Base-by-base conservation (phyloP, 257 asterid species). In the Penstemon davidsonii region DNA sequence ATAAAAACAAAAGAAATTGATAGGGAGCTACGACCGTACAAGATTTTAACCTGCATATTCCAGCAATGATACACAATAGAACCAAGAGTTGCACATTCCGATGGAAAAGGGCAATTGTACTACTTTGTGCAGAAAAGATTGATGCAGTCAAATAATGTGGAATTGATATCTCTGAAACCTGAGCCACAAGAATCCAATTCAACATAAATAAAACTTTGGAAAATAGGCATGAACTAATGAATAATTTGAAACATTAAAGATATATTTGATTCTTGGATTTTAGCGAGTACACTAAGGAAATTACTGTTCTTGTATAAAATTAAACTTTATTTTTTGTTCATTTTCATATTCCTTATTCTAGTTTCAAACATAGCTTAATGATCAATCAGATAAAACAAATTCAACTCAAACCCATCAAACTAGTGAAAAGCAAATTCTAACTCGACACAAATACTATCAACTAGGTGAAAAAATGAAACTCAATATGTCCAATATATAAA, bases 91-190 rank as follows among this genome's bases (percentile, higher is more conserved):
- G 87, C 70, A 88, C 89, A 71, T 90, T 93, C 66, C 76, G 81
- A 68, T 87, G 91, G 81, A 93, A 93, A 76, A 84, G 72, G 7
- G 86, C 62, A 47, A 80, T 63, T 62, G 81, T 83, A 66, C 83
- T 82, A 86, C 86, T 88, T 90, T 90, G 87, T 2, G 97, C 99
- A 60, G 97, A 87, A 77, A 93, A 93, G 64, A 93, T 87, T 37
- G 97, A 88, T 51, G 95, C 97, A 11, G 99, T 88, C 78, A 93
- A 76, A 76, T 77, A 87, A 71, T 88, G 94, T 47, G 99, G 96
- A 60, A 93, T 88, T 12, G 96, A 84, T 64, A 93, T 88, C 85
- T 93, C 96, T 18, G 99, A 80, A 71, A 91, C 72, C 99, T 93
- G 86, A 71, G 62, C 46, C 81, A 78, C 51, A 68, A 71, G 25